Base-by-base conservation (phyloP, 192 early-diverging fungal species). In the Umbelopsis ramanniana region DNA sequence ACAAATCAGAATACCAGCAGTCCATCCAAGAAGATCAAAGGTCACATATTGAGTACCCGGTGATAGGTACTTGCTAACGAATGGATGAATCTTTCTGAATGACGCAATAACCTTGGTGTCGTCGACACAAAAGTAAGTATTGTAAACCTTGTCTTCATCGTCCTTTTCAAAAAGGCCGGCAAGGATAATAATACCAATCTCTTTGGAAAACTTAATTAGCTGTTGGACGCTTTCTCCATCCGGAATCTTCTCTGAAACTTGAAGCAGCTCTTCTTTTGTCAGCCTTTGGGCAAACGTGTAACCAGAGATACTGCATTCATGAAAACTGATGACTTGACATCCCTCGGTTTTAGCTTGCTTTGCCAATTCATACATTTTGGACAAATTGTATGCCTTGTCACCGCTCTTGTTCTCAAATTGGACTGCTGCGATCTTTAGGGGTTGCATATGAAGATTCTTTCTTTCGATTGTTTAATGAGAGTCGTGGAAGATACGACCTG, bases 21-120 rank as follows among this genome's bases (percentile, higher is more conserved):
- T 50, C 69, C 69, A 70, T 33, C 69, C 69, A 70, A 70, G 46
- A 19, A 70, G 46, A 38, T 70, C 69, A 70, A 70, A 70, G 5
- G 52, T 53, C 7, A 53, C 69, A 48, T 53, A 70, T 10, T 48
- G n/a, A 48, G 47, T 48, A 14, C 69, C 69, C 4, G 69, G 69
- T 12, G 48, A 53, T 11, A 70, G 50, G 29, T 47, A 70, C 33
- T 70, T 53, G 46, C 48, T 53, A 14, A 70, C 52, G 26, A 70
- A 70, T 7, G 69, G 69, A 35, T 70, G 69, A 14, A 70, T 50
- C 26, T 70, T 70, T 26, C 69, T 46, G 69, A 70, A 70, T n/a
- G 47, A 53, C 2, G 69, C 69, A n/a, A 70, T 46, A 12, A 70
- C 35, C 29, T 53, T 53, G n/a, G 47, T 35, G 10, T 33, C 69